Base-by-base conservation (phyloP, 441 rosid genomes). In the Adansonia gregorii region DNA sequence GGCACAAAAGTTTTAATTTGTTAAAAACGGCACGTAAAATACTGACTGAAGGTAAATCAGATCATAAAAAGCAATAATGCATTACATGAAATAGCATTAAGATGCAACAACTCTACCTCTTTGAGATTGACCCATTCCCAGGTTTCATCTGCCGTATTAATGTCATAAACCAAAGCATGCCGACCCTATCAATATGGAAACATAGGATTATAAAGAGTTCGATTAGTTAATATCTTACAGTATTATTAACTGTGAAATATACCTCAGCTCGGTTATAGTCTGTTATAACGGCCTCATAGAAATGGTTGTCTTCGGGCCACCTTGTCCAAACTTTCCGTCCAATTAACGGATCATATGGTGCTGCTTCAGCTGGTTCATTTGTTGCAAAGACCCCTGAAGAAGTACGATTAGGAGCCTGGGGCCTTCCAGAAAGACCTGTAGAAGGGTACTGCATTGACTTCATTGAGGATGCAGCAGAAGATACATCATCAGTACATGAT, bases 51-150 rank as follows among this genome's bases (percentile, higher is more conserved):
- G 49, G 64, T 72, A 35, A 72, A 70, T 51, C 45, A 51, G 60
- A 4, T 27, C n/a, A 22, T 15, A 77, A 10, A 61, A 71, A 55
- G 46, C 39, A 69, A 9, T 15, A 11, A 31, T 19, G 19, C 10
- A 67, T 17, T 10, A 20, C 3, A 46, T 15, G 43, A 59, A 52
- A 66, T 73, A 51, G 20, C 19, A 19, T 17, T 31, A 9, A 48
- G 52, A 43, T 48, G 6, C 65, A 75, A 72, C 20, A 73, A 77
- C 41, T 74, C 81, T 90, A 94, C 99, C 98, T 94, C 98, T 89
- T 94, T 94, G 80, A 94, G 98, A 86, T 97, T 90, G 81, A 93
- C 99, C 99, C 98, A 94, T 82, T 97, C 99, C 97, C 97, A 94
- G 35, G 98, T 91, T 90, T 92, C 98, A 82, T 88, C 80, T 17